Percentiles rank a stretch among this genome's conserved stretches.
phyloP scores from a whole-genome alignment of 1,284 basidiomycete species.

The Violaceomyces palustris region DNA sequence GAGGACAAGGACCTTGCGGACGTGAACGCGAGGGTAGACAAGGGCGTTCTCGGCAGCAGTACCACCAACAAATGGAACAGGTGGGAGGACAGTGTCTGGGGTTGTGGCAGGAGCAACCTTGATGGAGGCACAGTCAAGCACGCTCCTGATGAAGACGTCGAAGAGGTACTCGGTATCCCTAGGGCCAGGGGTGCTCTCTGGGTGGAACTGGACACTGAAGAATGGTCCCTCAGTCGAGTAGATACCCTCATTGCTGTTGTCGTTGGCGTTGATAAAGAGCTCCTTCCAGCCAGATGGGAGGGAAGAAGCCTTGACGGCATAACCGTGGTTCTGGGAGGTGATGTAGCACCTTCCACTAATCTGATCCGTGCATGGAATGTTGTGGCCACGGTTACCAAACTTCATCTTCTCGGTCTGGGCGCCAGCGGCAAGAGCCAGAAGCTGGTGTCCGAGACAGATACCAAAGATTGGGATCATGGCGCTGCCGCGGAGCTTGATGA shows the following conservation, averaged over 20 bases:
- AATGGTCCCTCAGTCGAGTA: slow-evolving; percentile 74
- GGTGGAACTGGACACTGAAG: slow-evolving; percentile 99
- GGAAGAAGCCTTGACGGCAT: slow-evolving; percentile 78
- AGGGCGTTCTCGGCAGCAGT: slow-evolving; percentile 75
- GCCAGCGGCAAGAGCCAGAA: slow-evolving; percentile 89
- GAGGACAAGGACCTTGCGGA: slow-evolving; percentile 90
- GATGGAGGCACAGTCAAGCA: slow-evolving; percentile 72
- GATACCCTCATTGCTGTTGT: slow-evolving; percentile 94
- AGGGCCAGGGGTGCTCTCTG: slow-evolving; percentile 96
- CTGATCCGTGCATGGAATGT: slow-evolving; percentile 93
- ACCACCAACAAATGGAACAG: slow-evolving; percentile 83
- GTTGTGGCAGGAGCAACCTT: slow-evolving; percentile 42
- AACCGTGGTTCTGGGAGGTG: slow-evolving; percentile 98
- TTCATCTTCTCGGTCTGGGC: slow-evolving; percentile 97
- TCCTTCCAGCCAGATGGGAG: slow-evolving; percentile 85
- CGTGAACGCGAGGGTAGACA: slow-evolving; percentile 67
- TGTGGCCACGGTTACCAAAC: slow-evolving; percentile 98
- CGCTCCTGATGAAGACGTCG: slow-evolving; percentile 89
- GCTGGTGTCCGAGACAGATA: slow-evolving; percentile 97
- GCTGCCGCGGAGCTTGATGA: slow-evolving; percentile 60
- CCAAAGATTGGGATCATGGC: slow-evolving; percentile 85
- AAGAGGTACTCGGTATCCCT: slow-evolving; percentile 98
- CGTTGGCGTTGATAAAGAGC: slow-evolving; percentile 94
- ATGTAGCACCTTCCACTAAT: slow-evolving; percentile 96
- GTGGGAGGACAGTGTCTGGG: slow-evolving; percentile 49